These are phyloP conservation scores for Globisporangium uncinulatum DNA, from an alignment of 352 stramenopile species.

Conservation along the genomic window DNA sequence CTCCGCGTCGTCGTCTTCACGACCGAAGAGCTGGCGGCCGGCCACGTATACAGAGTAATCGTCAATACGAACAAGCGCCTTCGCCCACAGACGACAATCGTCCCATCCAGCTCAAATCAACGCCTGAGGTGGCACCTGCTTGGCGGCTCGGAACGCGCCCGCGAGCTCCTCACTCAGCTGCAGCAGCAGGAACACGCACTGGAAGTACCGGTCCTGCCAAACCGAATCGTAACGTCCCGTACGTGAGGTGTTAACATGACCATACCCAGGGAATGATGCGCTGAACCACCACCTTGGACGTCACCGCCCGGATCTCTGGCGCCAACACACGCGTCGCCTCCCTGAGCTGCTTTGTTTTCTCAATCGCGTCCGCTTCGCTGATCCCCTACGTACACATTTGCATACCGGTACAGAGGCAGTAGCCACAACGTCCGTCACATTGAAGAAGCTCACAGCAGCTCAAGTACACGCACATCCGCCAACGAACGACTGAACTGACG, in stretches of 20 bases:
- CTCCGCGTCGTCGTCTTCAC: slow-evolving; percentile 23
- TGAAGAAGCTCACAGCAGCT: too few species aligned
- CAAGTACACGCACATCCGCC: too few species aligned
- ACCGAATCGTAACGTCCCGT: too few species aligned
- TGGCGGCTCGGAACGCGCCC: slow-evolving; percentile 24
- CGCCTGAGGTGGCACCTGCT: slow-evolving; percentile 21
- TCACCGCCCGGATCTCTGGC: slow-evolving; percentile 29
- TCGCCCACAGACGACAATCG: too few species aligned
- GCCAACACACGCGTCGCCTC: slow-evolving; percentile 23
- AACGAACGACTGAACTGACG: too few species aligned
- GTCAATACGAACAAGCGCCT: too few species aligned
- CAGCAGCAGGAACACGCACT: slow-evolving; percentile 61
- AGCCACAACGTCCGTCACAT: too few species aligned
- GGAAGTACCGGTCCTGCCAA: slow-evolving; percentile 40
- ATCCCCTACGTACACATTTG: slow-evolving; percentile 18
- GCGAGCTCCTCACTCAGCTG: slow-evolving; percentile 30
- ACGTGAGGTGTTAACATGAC: too few species aligned
- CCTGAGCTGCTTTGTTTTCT: slow-evolving; percentile 31
- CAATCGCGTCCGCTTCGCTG: slow-evolving; percentile 15
- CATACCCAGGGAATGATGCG: too few species aligned
- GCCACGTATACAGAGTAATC: background rate
- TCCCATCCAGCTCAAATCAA: background rate
- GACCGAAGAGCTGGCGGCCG: slow-evolving; percentile 29
- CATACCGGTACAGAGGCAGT: background rate
- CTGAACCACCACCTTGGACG: slow-evolving; percentile 68